phyloP scores from a whole-genome alignment of 169 alveolate species.

The Condylostoma magnum region DNA sequence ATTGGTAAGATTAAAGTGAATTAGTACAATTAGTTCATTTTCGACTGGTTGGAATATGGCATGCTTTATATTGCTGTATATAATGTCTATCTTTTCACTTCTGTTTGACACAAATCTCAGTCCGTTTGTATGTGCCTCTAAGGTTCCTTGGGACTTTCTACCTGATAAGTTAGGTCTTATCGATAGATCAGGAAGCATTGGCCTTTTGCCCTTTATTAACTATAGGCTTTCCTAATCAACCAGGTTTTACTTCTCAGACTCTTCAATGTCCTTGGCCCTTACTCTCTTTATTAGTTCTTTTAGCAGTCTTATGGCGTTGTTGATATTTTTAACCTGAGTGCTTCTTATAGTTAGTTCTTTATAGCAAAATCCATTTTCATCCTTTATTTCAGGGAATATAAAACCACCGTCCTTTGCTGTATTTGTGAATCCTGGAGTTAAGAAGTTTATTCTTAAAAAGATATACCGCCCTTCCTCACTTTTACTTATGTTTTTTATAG shows the following conservation, averaged over 20 bases:
- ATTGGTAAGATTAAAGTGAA: conserved; percentile 93
- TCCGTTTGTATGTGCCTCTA: conserved; percentile 97
- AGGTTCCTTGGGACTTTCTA: conserved; percentile 88
- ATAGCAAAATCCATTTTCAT: conserved; percentile 83
- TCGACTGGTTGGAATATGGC: conserved; percentile 97
- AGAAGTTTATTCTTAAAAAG: conserved; percentile 90
- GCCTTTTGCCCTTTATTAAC: conserved; percentile 63
- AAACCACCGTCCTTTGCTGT: conserved; percentile 73
- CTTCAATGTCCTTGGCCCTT: conserved; percentile 90
- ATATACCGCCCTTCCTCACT: conserved; percentile 83
- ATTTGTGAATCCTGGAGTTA: conserved; percentile 90
- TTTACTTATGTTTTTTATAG: conserved; percentile 88
- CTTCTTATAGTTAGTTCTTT: conserved; percentile 93
- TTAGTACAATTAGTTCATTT: conserved; percentile 92
- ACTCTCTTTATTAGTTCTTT: conserved; percentile 93
- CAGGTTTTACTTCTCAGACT: conserved; percentile 82
- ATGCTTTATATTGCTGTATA: conserved; percentile 92
- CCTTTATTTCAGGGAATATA: conserved; percentile 78
- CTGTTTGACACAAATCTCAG: conserved; percentile 81
- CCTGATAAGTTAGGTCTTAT: conserved; percentile 78
- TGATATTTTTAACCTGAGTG: conserved; percentile 74
- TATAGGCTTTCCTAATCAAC: conserved; percentile 89
- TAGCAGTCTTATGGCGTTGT: conserved; percentile 79
- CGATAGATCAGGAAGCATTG: conserved; percentile 62
- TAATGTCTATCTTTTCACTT: conserved; percentile 86